phyloP scores from a whole-genome alignment of 768 basidiomycete genomes.

The Tubosaeta brunneosetosa region DNA sequence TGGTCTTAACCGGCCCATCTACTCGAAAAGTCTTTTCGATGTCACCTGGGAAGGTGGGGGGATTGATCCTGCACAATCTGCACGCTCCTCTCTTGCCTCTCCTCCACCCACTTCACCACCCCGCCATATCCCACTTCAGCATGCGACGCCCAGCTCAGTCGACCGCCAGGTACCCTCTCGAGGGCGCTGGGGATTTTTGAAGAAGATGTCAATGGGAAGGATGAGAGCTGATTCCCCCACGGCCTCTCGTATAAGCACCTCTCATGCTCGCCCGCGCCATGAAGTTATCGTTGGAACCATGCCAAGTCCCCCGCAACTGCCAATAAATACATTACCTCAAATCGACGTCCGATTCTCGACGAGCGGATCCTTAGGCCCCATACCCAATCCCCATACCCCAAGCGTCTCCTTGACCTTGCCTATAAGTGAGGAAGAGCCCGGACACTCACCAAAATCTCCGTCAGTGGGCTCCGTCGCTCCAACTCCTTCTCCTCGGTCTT shows the following conservation, averaged over 20 bases:
- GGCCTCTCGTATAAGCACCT: conserved; percentile 35
- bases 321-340: conserved; percentile 47
- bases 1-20: conserved; percentile 33
- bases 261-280: conserved; percentile 17
- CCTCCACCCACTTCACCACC: conserved; percentile 29
- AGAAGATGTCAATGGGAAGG: conserved; percentile 98
- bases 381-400: conserved; percentile 33
- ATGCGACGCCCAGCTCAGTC: conserved; percentile 16
- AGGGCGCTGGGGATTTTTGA: conserved; percentile 91
- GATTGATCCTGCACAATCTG: conserved; percentile 6
- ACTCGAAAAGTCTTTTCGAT: conserved; percentile 49
- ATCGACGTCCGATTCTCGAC: conserved; percentile 72
- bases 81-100: conserved; percentile 23
- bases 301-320: conserved; percentile 26
- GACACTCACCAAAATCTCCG: conserved; percentile 2
- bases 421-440: conserved; percentile 18
- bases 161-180: conserved; percentile 25
- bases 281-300: conserved; percentile 15
- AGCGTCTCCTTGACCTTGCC: conserved; percentile 25
- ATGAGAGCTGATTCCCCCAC: conserved; percentile 63
- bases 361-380: conserved; percentile 55
- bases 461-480: conserved; percentile 36
- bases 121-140: conserved; percentile 13
- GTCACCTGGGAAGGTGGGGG: conserved; percentile 36
- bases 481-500: conserved; percentile 42